phyloP scores from a whole-genome alignment of 768 basidiomycete species.

The Mycena rosella region DNA sequence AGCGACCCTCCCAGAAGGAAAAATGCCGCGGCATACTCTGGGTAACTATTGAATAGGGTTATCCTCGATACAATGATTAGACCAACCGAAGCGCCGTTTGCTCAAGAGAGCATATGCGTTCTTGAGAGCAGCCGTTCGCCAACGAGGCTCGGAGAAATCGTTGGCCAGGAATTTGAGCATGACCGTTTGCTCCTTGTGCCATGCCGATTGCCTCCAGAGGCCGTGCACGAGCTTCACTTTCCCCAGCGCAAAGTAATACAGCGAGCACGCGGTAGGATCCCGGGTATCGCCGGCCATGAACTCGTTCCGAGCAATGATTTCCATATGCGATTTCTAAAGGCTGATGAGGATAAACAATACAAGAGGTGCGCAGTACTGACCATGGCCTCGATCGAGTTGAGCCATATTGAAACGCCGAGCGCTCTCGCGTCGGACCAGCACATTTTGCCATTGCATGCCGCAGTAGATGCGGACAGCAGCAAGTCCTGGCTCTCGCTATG shows the following conservation, averaged over 20 bases:
- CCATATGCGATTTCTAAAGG: conserved; percentile 81
- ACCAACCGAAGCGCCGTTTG: conserved; percentile 92
- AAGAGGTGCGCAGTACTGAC: conserved; percentile 59
- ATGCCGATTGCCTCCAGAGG: conserved; percentile 94
- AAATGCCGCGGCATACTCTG: conserved; percentile 99
- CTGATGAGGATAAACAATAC: conserved; percentile 1
- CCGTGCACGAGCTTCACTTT: conserved; percentile 94
- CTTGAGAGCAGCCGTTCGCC: conserved; percentile 95
- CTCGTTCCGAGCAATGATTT: conserved; percentile 90
- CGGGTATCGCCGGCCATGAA: conserved; percentile 90
- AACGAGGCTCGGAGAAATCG: conserved; percentile 85
- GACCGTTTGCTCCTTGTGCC: conserved; percentile 89
- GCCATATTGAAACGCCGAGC: conserved; percentile 90
- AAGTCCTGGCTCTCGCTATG: conserved; percentile 95
- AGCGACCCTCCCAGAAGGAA: conserved; percentile 92
- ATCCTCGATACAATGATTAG: neutral
- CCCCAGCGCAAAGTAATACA: conserved; percentile 95
- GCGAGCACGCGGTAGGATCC: conserved; percentile 89
- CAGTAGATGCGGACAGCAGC: conserved; percentile 75
- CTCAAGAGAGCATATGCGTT: conserved; percentile 94
- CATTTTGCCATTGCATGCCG: conserved; percentile 88
- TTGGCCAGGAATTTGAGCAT: conserved; percentile 96
- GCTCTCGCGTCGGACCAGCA: conserved; percentile 90
- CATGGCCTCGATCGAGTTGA: conserved; percentile 82
- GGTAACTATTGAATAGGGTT: conserved; percentile 16